phyloP scores from a whole-genome alignment of 768 basidiomycete genomes.

The Boletus vinaceobasis region DNA sequence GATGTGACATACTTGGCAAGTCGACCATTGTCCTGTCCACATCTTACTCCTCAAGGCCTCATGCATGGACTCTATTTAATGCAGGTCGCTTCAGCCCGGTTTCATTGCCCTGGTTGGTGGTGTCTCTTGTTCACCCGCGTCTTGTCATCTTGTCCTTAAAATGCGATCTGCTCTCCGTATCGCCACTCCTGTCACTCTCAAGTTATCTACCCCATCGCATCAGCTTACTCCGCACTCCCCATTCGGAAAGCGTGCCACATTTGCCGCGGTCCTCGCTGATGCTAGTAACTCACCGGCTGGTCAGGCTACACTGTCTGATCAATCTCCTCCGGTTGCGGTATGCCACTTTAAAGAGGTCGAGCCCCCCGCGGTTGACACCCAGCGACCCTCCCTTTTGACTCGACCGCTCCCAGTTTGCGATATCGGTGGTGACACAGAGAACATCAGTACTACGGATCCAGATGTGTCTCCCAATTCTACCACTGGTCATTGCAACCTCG shows the following conservation, averaged over 20 bases:
- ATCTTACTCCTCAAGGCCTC: neutral
- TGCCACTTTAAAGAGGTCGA: neutral
- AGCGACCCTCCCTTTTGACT: neutral
- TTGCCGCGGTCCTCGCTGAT: neutral
- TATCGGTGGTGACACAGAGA: neutral
- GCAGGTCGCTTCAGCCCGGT: neutral
- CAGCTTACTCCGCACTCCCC: neutral
- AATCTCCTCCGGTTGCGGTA: neutral
- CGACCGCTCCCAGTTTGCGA: neutral
- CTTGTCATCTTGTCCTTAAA: neutral
- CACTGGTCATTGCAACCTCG: neutral
- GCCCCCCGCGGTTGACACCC: neutral
- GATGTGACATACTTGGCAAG: neutral
- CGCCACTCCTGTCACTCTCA: constrained; percentile 4
- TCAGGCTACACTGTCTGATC: neutral
- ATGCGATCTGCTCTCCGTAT: constrained; percentile 15
- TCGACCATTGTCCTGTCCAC: constrained; percentile 18
- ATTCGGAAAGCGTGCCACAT: constrained; percentile 2
- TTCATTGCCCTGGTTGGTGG: neutral
- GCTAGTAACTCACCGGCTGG: neutral
- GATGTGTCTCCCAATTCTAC: neutral
- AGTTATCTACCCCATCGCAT: constrained; percentile 1
- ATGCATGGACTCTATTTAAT: constrained; percentile 17
- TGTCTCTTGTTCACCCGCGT: neutral
- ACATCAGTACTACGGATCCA: neutral